phyloP scores from a whole-genome alignment of 2,329 filamentous ascomycete species.

The Phoma sp. region DNA sequence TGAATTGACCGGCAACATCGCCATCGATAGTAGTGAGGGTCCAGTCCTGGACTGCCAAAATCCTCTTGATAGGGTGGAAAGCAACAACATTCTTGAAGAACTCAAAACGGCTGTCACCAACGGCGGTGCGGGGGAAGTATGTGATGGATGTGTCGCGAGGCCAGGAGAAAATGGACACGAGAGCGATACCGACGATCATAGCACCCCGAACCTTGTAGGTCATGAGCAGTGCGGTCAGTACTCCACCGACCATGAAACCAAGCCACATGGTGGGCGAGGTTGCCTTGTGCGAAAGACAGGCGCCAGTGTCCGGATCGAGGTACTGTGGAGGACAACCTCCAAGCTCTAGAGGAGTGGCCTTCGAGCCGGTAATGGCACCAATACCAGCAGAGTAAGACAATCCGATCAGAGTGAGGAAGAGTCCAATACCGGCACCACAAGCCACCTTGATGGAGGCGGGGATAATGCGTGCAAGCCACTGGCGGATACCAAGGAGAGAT shows the following conservation, averaged over 20 bases:
- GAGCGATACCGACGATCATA: constrained; percentile 80
- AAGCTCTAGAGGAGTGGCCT: constrained; percentile 73
- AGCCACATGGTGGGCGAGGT: constrained; percentile 84
- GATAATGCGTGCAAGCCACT: constrained; percentile 69
- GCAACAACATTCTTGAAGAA: constrained; percentile 89
- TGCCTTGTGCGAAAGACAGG: constrained; percentile 77
- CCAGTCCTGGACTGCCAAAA: constrained; percentile 77
- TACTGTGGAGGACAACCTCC: constrained; percentile 73
- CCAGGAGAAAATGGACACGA: constrained; percentile 90
- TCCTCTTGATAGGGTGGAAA: constrained; percentile 78
- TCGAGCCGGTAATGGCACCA: constrained; percentile 74
- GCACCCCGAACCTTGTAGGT: constrained; percentile 87
- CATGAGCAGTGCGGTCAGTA: constrained; percentile 81
- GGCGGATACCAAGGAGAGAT: constrained; percentile 74
- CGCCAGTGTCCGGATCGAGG: constrained; percentile 49
- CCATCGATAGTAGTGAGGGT: constrained; percentile 57
- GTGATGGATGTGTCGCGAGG: constrained; percentile 78
- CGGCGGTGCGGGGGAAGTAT: constrained; percentile 75
- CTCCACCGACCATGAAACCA: constrained; percentile 84
- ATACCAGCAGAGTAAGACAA: constrained; percentile 84
- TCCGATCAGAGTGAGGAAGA: constrained; percentile 81
- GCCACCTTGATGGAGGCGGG: constrained; percentile 86
- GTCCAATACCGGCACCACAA: constrained; percentile 89
- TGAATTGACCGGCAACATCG: constrained; percentile 76
- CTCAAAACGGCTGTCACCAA: constrained; percentile 75